These are phyloP conservation scores for Cladosporium oxysporum DNA, from an alignment of 2,329 filamentous ascomycete genomes.

Conservation along the genomic window DNA sequence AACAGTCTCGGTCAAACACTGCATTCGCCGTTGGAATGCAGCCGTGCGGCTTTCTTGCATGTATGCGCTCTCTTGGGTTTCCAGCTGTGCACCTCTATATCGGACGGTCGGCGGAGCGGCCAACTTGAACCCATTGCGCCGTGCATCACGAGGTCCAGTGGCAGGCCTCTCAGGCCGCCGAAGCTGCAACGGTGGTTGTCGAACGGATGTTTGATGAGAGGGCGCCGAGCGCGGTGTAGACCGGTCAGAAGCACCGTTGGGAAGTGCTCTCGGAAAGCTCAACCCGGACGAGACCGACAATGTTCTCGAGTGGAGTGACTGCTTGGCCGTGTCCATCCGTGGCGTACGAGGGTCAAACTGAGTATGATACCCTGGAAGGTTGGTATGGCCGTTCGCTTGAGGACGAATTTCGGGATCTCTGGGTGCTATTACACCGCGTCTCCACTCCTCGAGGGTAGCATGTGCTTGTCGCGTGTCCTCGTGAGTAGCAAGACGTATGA, in stretches of 20 bases:
- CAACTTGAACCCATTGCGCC: not conserved
- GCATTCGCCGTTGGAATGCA: constrained; percentile 40
- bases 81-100: constrained; percentile 42
- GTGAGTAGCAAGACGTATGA: constrained; percentile 53
- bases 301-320: not conserved
- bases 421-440: constrained; percentile 43
- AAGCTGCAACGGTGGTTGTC: not conserved
- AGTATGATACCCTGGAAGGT: not conserved
- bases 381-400: not conserved
- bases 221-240: not conserved
- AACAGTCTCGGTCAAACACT: constrained; percentile 31
- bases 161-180: not conserved
- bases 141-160: not conserved
- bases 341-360: not conserved
- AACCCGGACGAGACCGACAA: not conserved
- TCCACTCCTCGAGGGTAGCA: constrained; percentile 53
- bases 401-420: not conserved
- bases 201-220: not conserved
- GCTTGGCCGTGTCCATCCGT: not conserved
- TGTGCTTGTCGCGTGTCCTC: constrained; percentile 59
- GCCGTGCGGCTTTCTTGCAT: constrained; percentile 38
- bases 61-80: constrained; percentile 44
- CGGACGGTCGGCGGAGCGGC: not conserved
- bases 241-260: not conserved
- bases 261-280: not conserved